Evolutionary conservation across 2,329 filamentous ascomycete genomes (phyloP).

Genomic region (Erysiphe pulchra): DNA sequence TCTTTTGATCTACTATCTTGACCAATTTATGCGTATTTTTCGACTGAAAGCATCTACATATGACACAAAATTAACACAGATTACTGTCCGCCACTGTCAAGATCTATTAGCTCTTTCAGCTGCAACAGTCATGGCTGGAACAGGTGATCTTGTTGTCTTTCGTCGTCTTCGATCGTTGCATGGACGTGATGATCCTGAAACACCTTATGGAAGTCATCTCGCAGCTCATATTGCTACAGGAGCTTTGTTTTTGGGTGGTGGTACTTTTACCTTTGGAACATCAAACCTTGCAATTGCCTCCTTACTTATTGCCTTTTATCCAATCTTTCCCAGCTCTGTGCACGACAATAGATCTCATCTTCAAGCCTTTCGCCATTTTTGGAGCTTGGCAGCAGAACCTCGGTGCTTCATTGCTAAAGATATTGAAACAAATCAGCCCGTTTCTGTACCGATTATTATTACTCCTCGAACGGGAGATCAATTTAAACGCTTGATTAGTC

Average conservation of each 20-base stretch:
- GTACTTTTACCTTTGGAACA: conserved; percentile 75
- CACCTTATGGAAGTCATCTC: conserved; percentile 79
- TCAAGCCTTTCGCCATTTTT: conserved; percentile 90
- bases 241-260: conserved; percentile 71
- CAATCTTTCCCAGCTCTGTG: conserved; percentile 66
- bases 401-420: conserved; percentile 76
- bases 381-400: conserved; percentile 79
- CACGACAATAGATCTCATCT: conserved; percentile 88
- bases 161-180: conserved; percentile 70
- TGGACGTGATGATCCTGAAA: conserved; percentile 59
- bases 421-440: conserved; percentile 55
- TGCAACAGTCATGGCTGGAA: conserved; percentile 85
- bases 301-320: conserved; percentile 78
- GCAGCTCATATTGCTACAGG: conserved; percentile 83
- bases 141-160: conserved; percentile 66
- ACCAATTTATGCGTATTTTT: conserved; percentile 61
- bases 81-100: conserved; percentile 73
- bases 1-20: conserved; percentile 58
- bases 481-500: conserved; percentile 10
- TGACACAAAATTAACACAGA: conserved; percentile 60
- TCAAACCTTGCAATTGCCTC: conserved; percentile 69
- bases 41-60: conserved; percentile 32
- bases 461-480: conserved; percentile 9
- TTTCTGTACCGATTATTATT: conserved; percentile 46
- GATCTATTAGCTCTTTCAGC: conserved; percentile 62